Percentiles rank a stretch among this genome's conserved stretches.
Evolutionary conservation across 202 grass and related monocot genomes (phyloP).

Genomic region (Hordeum pubiflorum): DNA sequence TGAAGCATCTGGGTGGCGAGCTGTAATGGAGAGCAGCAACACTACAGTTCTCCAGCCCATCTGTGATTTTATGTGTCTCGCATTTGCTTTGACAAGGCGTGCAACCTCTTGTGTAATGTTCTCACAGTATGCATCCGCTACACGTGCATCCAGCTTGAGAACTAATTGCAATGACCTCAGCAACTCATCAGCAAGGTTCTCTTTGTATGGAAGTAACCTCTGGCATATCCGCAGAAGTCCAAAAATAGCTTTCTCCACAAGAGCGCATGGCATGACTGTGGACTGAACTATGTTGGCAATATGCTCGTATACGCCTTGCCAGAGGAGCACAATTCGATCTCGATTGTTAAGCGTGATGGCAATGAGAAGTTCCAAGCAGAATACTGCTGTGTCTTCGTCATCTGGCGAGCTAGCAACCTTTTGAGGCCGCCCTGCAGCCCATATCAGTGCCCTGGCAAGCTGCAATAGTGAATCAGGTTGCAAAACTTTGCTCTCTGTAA

Average conservation of each 20-base stretch:
- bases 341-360: slow-evolving; percentile 94
- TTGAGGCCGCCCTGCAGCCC: slow-evolving; percentile 92
- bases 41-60: slow-evolving; percentile 92
- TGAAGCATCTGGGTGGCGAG: slow-evolving; percentile 87
- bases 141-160: slow-evolving; percentile 86
- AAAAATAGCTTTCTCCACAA: slow-evolving; percentile 97
- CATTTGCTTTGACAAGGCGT: slow-evolving; percentile 82
- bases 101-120: slow-evolving; percentile 91
- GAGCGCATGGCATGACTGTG: slow-evolving; percentile 87
- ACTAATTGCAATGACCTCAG: slow-evolving; percentile 87
- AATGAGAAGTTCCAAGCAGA: slow-evolving; percentile 97
- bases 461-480: slow-evolving; percentile 85
- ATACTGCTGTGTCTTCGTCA: slow-evolving; percentile 97
- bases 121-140: slow-evolving; percentile 96
- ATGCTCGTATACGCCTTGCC: slow-evolving; percentile 98
- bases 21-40: slow-evolving; percentile 87
- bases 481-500: slow-evolving; percentile 94
- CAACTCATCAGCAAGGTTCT: slow-evolving; percentile 93
- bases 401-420: slow-evolving; percentile 83
- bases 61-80: slow-evolving; percentile 77
- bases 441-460: slow-evolving; percentile 87
- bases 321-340: slow-evolving; percentile 88
- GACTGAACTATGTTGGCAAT: slow-evolving; percentile 95
- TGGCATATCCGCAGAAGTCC: slow-evolving; percentile 95
- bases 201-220: slow-evolving; percentile 91